phyloP scores from a whole-genome alignment of 345 rosid genomes.

The Eucalyptus sp. region DNA sequence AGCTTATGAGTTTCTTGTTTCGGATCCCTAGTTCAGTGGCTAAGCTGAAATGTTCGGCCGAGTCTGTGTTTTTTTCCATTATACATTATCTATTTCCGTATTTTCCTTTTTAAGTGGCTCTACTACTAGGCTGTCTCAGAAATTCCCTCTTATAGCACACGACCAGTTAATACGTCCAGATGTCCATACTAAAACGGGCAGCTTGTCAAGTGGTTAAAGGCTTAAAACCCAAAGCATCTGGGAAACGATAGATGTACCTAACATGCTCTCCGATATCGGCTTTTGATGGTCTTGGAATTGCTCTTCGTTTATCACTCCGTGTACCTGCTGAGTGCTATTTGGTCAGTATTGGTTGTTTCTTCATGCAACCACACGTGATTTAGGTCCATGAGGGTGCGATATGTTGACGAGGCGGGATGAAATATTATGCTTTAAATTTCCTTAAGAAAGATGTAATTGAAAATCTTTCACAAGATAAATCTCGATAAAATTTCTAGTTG shows the following conservation, averaged over 20 bases:
- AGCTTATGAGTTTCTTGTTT: not conserved
- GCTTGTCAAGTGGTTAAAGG: not conserved
- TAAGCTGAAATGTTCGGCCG: not conserved
- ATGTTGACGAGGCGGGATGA: not conserved
- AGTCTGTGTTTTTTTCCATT: not conserved
- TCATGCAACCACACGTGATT: not conserved
- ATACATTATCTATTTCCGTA: not conserved
- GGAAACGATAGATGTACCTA: not conserved
- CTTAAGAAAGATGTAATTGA: not conserved
- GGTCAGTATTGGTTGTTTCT: not conserved
- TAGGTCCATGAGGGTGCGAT: not conserved
- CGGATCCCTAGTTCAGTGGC: not conserved
- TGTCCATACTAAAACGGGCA: not conserved
- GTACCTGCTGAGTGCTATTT: not conserved
- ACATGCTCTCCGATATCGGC: not conserved
- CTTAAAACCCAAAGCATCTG: not conserved
- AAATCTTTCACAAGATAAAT: not conserved
- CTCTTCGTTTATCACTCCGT: not conserved
- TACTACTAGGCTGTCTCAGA: not conserved
- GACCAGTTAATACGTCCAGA: not conserved
- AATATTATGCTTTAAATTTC: not conserved
- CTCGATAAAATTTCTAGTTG: not conserved
- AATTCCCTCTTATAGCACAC: not conserved
- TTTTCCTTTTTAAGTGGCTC: not conserved
- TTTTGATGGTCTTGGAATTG: not conserved